Evolutionary conservation across 2,329 filamentous ascomycete genomes (phyloP).

Genomic region (Arthrinium phaeospermum): DNA sequence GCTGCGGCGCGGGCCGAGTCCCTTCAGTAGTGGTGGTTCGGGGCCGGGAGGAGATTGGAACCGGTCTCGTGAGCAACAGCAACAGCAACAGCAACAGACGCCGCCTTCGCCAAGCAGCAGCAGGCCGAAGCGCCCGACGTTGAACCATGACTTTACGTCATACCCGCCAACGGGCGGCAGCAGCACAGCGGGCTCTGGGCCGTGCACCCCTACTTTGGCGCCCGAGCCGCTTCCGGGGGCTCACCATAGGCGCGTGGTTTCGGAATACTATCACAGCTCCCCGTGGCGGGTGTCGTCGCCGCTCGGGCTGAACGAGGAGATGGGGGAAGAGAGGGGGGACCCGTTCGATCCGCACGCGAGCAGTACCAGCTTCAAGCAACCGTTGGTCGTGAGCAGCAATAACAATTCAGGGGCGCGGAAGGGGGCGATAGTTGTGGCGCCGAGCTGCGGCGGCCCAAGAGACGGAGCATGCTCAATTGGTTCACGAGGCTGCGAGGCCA

Average conservation of each 20-base stretch:
- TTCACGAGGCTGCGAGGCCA: slow-evolving; percentile 39
- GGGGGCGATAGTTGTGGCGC: slow-evolving; percentile 25
- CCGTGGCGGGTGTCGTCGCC: neutral
- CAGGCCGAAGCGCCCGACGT: neutral
- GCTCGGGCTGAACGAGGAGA: slow-evolving; percentile 22
- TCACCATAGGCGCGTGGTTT: neutral
- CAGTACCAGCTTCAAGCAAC: neutral
- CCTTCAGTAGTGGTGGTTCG: neutral
- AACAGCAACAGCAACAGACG: neutral
- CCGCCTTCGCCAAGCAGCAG: neutral
- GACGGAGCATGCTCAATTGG: slow-evolving; percentile 41
- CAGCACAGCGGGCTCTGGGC: neutral
- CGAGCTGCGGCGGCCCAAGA: slow-evolving; percentile 20
- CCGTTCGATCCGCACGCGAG: slow-evolving; percentile 16
- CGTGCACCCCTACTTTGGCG: neutral
- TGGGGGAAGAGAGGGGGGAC: slow-evolving; percentile 23
- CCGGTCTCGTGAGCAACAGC: neutral
- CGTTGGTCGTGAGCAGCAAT: neutral
- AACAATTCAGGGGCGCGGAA: neutral
- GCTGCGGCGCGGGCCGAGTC: slow-evolving; percentile 23
- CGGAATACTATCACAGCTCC: neutral
- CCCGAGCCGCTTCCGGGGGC: neutral
- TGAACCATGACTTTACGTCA: neutral
- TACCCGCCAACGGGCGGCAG: neutral
- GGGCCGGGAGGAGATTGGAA: neutral